Conservation (phyloP, 257 asterid genomes). For the Fraxinus quadrangulata region DNA sequence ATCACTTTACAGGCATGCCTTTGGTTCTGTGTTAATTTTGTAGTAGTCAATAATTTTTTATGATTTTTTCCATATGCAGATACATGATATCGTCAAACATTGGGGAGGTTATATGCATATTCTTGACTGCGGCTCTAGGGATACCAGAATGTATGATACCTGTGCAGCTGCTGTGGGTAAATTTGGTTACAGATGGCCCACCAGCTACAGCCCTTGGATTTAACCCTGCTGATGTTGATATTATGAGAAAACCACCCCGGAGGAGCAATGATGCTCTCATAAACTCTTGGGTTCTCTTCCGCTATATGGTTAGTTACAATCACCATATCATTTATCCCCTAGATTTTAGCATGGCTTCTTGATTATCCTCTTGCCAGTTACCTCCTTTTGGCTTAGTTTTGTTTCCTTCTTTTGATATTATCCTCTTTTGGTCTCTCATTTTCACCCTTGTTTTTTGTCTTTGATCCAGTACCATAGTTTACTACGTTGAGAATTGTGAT, state of each 20-base stretch:
- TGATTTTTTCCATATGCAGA: conserved; percentile 40
- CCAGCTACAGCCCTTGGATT: conserved; percentile 96
- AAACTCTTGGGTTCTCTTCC: conserved; percentile 76
- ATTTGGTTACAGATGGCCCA: conserved; percentile 95
- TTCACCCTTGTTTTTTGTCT: no score
- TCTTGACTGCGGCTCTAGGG: conserved; percentile 82
- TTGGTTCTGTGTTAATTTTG: background rate
- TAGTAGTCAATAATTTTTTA: background rate
- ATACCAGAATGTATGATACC: conserved; percentile 90
- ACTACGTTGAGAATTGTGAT: no score
- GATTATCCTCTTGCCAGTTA: background rate
- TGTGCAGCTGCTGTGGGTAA: conserved; percentile 92
- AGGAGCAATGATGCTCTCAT: conserved; percentile 76
- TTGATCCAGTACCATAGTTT: no score
- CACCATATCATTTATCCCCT: background rate
- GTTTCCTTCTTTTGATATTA: background rate
- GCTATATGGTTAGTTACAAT: conserved; percentile 58
- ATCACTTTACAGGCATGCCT: background rate
- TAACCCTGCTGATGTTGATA: conserved; percentile 86
- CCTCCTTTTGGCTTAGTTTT: background rate
- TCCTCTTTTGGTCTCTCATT: background rate
- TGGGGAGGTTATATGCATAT: conserved; percentile 88
- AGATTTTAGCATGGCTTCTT: background rate
- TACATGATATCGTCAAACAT: conserved; percentile 92
- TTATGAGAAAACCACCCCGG: conserved; percentile 86